Evolutionary conservation across 306 rosid species (phyloP), one percentile per base, ranked within the genome.

Genomic region (Acmispon strigosus): DNA sequence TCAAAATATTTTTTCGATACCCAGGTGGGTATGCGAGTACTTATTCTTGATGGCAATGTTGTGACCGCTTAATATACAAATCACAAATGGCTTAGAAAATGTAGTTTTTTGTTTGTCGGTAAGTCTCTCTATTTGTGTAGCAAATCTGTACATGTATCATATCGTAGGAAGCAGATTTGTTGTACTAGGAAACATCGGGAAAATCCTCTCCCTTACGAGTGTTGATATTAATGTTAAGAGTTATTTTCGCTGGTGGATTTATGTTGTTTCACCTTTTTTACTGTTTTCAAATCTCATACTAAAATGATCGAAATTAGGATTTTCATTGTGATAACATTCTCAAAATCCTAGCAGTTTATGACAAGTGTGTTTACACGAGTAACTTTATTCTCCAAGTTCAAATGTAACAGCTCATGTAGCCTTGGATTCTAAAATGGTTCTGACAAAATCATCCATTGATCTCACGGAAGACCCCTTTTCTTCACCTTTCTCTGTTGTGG

Each of bases 121-220:
- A 73, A 42, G 74, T 52, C 67, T 69, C 65, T 59, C 53, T 76
- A 66, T 52, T 51, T 36, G 48, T 76, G 73, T 70, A 47, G 43
- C 75, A 75, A 49, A 68, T 77, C 54, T 84, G 81, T 85, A 81
- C 60, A 82, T 88, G 85, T 75, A 81, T 72, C 64, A 66, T 85
- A 78, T 72, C 41, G 12, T 56, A 76, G 84, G 73, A 42, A 63
- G 56, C 52, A 17, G 41, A 42, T 52, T 70, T 64, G 9, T 75
- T 32, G 69, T 63, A 34, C 47, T 59, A 64, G 70, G 77, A 70
- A 70, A 68, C 29, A 64, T 47, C 66, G 73, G 76, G 70, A 66
- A 29, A 45, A 6, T 20, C 51, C 70, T 18, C 51, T 42, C 15
- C 37, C 80, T 29, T 10, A 24, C 34, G 47, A 29, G 10, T 32